These are phyloP conservation scores for Schizochytrium sp. DNA, from an alignment of 108 stramenopile species.

Conservation along the genomic window DNA sequence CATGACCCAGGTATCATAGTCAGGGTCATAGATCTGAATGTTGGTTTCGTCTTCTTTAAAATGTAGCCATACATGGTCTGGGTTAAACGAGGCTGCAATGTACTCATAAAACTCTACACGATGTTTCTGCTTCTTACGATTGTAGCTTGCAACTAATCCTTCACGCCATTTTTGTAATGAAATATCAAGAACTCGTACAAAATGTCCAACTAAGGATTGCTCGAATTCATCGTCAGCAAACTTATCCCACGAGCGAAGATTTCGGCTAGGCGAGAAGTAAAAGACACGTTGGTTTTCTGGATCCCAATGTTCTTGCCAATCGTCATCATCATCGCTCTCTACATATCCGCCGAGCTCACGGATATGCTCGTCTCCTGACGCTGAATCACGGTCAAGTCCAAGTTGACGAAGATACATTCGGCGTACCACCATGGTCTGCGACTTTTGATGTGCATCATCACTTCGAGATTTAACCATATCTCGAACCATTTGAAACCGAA, in stretches of 20 bases:
- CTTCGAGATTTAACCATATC: background rate
- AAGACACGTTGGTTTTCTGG: slow-evolving; percentile 22
- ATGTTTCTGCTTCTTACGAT: slow-evolving; percentile 45
- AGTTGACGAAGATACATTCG: background rate
- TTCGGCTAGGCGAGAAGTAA: slow-evolving; percentile 38
- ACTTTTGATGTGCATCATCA: background rate
- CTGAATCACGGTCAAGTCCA: slow-evolving; percentile 42
- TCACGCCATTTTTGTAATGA: slow-evolving; percentile 19
- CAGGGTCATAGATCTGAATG: slow-evolving; percentile 48
- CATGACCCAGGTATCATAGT: slow-evolving; percentile 53
- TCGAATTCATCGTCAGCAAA: slow-evolving; percentile 38
- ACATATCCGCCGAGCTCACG: slow-evolving; percentile 45
- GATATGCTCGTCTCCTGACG: slow-evolving; percentile 40
- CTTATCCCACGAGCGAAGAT: background rate
- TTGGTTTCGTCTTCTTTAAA: background rate
- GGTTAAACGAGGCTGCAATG: background rate
- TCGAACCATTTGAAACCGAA: background rate
- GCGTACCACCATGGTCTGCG: background rate
- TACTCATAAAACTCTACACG: slow-evolving; percentile 2
- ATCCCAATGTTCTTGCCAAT: slow-evolving; percentile 60
- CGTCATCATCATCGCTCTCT: slow-evolving; percentile 37
- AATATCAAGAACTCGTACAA: slow-evolving; percentile 25
- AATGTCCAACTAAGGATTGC: slow-evolving; percentile 10
- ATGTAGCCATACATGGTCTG: slow-evolving; percentile 28
- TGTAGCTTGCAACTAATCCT: slow-evolving; percentile 17